phyloP scores from a whole-genome alignment of 306 rosid genomes.

The Lagenaria siceraria region DNA sequence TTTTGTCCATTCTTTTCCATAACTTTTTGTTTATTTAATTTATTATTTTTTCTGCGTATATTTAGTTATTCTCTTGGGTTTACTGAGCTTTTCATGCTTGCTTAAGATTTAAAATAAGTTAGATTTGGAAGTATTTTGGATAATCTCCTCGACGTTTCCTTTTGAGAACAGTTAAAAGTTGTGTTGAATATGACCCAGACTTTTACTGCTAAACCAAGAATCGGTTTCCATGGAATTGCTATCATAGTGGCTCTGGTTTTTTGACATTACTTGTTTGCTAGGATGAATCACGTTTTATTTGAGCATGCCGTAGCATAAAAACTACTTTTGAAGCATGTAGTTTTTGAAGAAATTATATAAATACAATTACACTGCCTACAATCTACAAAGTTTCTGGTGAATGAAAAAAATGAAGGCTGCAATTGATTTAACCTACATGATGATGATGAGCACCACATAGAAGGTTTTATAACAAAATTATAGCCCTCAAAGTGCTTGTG shows the following conservation, averaged over 20 bases:
- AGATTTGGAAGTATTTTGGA: neutral
- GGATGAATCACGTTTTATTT: neutral
- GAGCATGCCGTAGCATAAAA: neutral
- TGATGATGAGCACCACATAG: neutral
- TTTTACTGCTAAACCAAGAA: neutral
- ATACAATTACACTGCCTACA: neutral
- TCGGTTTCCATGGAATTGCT: neutral
- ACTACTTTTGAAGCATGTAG: neutral
- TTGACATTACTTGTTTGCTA: neutral
- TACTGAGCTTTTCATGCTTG: neutral
- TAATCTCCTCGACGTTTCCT: neutral
- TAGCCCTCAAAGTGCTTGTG: neutral
- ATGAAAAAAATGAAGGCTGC: too few relatives aligned
- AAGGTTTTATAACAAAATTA: neutral
- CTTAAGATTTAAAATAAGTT: neutral
- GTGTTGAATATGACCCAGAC: neutral
- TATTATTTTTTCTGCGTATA: neutral
- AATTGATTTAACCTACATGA: too few relatives aligned
- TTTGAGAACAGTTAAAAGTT: neutral
- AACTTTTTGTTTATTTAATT: slow-evolving; percentile 7
- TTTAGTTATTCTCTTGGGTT: neutral
- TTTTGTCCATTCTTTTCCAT: neutral
- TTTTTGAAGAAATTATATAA: neutral
- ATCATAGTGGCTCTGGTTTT: neutral
- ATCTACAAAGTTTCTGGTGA: too few relatives aligned